Percentiles rank a stretch among this genome's conserved stretches.
phyloP scores from a whole-genome alignment of 2,329 filamentous ascomycete genomes.

The Rugonectria rugulosa region DNA sequence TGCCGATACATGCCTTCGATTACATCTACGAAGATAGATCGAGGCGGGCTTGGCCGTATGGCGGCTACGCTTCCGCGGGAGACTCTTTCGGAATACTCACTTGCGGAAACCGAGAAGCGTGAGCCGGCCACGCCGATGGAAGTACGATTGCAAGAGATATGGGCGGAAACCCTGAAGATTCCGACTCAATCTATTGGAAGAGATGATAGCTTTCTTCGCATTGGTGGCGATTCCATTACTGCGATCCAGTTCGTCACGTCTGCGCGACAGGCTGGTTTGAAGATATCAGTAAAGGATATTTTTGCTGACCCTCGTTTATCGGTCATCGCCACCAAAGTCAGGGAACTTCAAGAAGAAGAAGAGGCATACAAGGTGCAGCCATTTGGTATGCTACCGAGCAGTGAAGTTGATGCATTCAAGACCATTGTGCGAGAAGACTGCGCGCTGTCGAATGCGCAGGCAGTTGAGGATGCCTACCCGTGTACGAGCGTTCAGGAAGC shows the following conservation, averaged over 20 bases:
- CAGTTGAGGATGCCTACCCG: constrained; percentile 32
- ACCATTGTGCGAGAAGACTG: not conserved
- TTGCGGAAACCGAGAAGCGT: constrained; percentile 1
- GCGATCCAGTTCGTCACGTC: too few species aligned
- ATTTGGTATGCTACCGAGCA: not conserved
- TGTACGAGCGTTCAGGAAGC: constrained; percentile 47
- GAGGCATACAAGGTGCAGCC: not conserved
- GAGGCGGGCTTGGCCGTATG: not conserved
- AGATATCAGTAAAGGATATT: constrained; percentile 12
- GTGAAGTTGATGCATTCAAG: not conserved
- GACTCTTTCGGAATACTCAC: constrained; percentile 16
- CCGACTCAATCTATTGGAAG: constrained; percentile 38
- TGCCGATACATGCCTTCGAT: too few species aligned
- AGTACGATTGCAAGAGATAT: constrained; percentile 39
- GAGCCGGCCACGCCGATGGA: constrained; percentile 1
- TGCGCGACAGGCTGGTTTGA: too few species aligned
- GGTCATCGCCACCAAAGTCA: constrained; percentile 31
- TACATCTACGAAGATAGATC: constrained; percentile 26
- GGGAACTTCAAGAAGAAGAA: not conserved
- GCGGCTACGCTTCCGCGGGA: constrained; percentile 11
- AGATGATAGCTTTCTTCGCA: too few species aligned
- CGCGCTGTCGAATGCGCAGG: not conserved
- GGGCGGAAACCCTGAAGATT: constrained; percentile 38
- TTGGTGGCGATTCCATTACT: constrained; percentile 15
- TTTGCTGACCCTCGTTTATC: too few species aligned